These are phyloP conservation scores for Thalassiosira mediterranea DNA, from an alignment of 352 stramenopile species.

Conservation along the genomic window DNA sequence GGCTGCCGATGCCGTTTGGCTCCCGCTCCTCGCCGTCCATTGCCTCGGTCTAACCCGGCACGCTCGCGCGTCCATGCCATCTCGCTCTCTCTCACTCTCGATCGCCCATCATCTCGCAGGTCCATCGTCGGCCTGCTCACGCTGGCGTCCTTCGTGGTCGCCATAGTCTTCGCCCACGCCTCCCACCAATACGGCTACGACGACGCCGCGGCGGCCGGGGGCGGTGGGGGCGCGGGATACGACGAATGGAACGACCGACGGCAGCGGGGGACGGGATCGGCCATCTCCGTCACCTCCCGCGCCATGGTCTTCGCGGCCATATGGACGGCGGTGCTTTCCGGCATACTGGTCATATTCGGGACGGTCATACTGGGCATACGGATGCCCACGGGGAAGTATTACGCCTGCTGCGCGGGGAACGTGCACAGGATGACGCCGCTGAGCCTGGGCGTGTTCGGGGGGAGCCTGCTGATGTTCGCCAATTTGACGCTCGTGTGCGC, in stretches of 20 bases:
- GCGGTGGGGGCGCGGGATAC: conserved; percentile 23
- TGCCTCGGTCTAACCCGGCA: no score
- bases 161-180: conserved; percentile 65
- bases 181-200: conserved; percentile 42
- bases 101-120: no score
- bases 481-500: conserved; percentile 84
- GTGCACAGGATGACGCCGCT: conserved; percentile 81
- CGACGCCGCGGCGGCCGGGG: conserved; percentile 24
- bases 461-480: conserved; percentile 80
- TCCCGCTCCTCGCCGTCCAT: no score
- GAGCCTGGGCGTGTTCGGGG: conserved; percentile 78
- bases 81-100: no score
- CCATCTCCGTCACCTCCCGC: conserved; percentile 73
- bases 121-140: conserved; percentile 73
- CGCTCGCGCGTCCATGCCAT: no score
- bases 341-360: conserved; percentile 71
- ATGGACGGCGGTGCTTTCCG: conserved; percentile 75
- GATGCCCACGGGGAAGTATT: conserved; percentile 78
- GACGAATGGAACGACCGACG: conserved; percentile 42
- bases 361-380: conserved; percentile 79
- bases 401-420: conserved; percentile 70
- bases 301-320: conserved; percentile 78
- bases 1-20: no score
- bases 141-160: conserved; percentile 73
- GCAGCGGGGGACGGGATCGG: conserved; percentile 30